These are phyloP conservation scores for Solanum sejunctum DNA, from an alignment of 257 asterid genomes.

Conservation along the genomic window DNA sequence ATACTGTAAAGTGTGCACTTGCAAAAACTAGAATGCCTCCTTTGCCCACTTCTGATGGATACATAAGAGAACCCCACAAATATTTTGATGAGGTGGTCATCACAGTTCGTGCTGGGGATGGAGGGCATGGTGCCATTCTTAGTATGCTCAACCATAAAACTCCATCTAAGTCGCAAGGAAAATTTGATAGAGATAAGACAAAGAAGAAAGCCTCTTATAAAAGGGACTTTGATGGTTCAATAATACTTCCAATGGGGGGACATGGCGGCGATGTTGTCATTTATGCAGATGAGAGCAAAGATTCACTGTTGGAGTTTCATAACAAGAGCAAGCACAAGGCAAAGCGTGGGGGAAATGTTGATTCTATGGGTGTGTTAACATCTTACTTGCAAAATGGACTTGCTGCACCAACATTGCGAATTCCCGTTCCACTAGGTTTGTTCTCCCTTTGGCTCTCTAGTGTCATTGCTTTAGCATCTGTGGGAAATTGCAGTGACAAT, in stretches of 20 bases:
- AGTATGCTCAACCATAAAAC: constrained; percentile 40
- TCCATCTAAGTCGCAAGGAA: constrained; percentile 42
- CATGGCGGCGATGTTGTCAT: constrained; percentile 80
- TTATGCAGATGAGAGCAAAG: constrained; percentile 73
- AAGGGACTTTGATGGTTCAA: constrained; percentile 88
- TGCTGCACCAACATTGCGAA: constrained; percentile 56
- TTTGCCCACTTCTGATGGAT: constrained; percentile 38
- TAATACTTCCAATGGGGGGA: constrained; percentile 85
- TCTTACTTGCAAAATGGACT: constrained; percentile 64
- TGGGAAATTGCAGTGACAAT: not conserved
- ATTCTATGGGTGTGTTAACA: constrained; percentile 79
- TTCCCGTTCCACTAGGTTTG: constrained; percentile 87
- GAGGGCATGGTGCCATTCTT: constrained; percentile 82
- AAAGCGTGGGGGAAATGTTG: constrained; percentile 93
- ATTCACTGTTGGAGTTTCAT: constrained; percentile 77
- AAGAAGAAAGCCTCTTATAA: constrained; percentile 44
- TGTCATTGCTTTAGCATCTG: not conserved
- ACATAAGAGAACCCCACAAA: constrained; percentile 59
- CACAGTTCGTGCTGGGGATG: constrained; percentile 87
- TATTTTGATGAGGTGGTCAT: constrained; percentile 82
- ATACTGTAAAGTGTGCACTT: constrained; percentile 22
- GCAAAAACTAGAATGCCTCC: constrained; percentile 43
- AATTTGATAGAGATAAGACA: constrained; percentile 40
- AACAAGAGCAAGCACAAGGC: constrained; percentile 49
- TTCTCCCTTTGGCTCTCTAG: not conserved